These are phyloP conservation scores for Trypanosoma congolense DNA, from an alignment of 208 protist genomes.

Conservation along the genomic window DNA sequence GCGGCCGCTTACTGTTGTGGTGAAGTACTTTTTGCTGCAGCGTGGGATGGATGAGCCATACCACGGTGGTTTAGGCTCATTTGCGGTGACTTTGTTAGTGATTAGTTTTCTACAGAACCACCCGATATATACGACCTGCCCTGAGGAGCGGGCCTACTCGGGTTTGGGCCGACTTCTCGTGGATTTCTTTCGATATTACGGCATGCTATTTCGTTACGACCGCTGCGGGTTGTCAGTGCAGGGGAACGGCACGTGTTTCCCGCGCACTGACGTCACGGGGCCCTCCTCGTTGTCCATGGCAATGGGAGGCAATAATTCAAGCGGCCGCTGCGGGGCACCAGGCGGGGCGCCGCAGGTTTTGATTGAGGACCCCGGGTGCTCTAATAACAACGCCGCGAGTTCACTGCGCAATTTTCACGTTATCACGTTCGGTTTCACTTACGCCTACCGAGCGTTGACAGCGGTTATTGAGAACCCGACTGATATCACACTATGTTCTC, in stretches of 20 bases:
- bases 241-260: slow-evolving; percentile 54
- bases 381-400: slow-evolving; percentile 79
- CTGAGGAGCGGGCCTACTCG: slow-evolving; percentile 40
- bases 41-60: slow-evolving; percentile 92
- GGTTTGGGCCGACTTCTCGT: slow-evolving; percentile 89
- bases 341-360: slow-evolving; percentile 39
- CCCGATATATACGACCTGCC: slow-evolving; percentile 59
- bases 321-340: slow-evolving; percentile 12
- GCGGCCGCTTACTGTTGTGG: slow-evolving; percentile 65
- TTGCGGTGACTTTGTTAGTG: slow-evolving; percentile 85
- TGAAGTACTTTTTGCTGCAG: slow-evolving; percentile 92
- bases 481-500: background rate
- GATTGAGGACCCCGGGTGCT: slow-evolving; percentile 66
- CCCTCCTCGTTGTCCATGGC: slow-evolving; percentile 1
- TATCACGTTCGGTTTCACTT: slow-evolving; percentile 60
- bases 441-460: slow-evolving; percentile 71
- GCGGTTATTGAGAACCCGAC: slow-evolving; percentile 23
- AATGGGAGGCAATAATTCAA: slow-evolving; percentile 3
- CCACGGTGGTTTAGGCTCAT: slow-evolving; percentile 89
- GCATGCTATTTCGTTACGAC: slow-evolving; percentile 79
- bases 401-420: slow-evolving; percentile 70
- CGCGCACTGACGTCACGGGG: slow-evolving; percentile 11
- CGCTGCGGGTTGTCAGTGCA: slow-evolving; percentile 70
- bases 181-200: slow-evolving; percentile 93
- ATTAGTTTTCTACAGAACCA: slow-evolving; percentile 90